Evolutionary conservation across 345 rosid genomes (phyloP).

Genomic region (Bretschneidera sinensis): DNA sequence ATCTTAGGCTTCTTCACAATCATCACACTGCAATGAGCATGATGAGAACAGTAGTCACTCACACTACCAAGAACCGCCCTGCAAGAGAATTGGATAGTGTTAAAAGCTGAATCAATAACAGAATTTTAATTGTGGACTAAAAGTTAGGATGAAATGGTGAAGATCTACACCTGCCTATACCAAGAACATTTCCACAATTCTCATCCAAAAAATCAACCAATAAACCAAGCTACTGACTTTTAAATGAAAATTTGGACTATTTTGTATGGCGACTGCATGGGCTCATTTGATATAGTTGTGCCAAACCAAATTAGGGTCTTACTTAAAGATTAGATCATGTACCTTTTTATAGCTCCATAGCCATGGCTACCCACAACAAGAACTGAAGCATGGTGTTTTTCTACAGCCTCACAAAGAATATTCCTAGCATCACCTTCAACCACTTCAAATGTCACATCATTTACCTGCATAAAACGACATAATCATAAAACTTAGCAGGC

Average conservation of each 20-base stretch:
- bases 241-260: too few relatives aligned
- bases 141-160: not conserved
- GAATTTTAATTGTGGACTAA: not conserved
- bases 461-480: constrained; percentile 40
- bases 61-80: constrained; percentile 97
- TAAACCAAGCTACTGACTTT: too few relatives aligned
- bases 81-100: constrained; percentile 15
- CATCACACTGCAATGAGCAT: constrained; percentile 95
- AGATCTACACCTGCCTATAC: not conserved
- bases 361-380: constrained; percentile 96
- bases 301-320: too few relatives aligned
- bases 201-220: too few relatives aligned
- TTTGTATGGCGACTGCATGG: too few relatives aligned
- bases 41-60: constrained; percentile 94
- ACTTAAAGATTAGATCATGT: not conserved
- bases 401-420: constrained; percentile 85
- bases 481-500: constrained; percentile 11
- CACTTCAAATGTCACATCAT: constrained; percentile 43
- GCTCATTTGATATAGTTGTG: too few relatives aligned
- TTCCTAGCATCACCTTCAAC: constrained; percentile 92
- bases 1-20: constrained; percentile 90
- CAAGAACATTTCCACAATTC: too few relatives aligned
- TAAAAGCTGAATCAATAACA: not conserved
- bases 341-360: constrained; percentile 96
- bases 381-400: constrained; percentile 75